phyloP scores from a whole-genome alignment of 768 basidiomycete genomes.

The Chalciporus sphaerocephalus region DNA sequence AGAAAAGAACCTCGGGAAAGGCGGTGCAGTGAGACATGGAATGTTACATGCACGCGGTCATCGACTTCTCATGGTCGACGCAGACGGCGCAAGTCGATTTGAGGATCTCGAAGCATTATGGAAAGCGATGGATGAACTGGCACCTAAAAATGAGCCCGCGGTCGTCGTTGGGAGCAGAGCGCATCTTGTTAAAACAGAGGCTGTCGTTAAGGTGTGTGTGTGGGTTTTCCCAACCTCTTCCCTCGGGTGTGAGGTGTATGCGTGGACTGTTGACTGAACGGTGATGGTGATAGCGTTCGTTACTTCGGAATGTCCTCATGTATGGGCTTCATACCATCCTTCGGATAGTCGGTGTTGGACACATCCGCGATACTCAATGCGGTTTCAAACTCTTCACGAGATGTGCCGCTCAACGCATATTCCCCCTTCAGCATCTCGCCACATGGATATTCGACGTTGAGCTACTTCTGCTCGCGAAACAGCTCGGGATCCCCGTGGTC shows the following conservation, averaged over 20 bases:
- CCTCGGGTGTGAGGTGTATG: not conserved
- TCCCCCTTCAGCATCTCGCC: slow-evolving; percentile 80
- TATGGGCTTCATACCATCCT: slow-evolving; percentile 88
- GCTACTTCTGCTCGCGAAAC: slow-evolving; percentile 78
- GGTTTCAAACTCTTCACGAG: slow-evolving; percentile 97
- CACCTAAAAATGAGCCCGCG: slow-evolving; percentile 45
- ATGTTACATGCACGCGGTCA: slow-evolving; percentile 77
- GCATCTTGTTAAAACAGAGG: slow-evolving; percentile 87
- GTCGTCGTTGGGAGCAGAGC: slow-evolving; percentile 87
- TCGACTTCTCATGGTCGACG: slow-evolving; percentile 86
- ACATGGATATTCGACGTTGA: slow-evolving; percentile 99
- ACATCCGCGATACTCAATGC: slow-evolving; percentile 93
- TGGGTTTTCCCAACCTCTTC: too few relatives aligned
- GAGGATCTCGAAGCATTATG: slow-evolving; percentile 79
- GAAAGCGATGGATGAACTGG: slow-evolving; percentile 63
- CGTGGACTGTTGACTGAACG: not conserved
- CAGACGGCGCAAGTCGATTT: slow-evolving; percentile 90
- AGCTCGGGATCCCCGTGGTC: slow-evolving; percentile 68
- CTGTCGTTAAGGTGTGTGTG: slow-evolving; percentile 81
- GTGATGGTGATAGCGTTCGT: slow-evolving; percentile 58
- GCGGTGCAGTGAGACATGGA: slow-evolving; percentile 89
- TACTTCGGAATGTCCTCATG: slow-evolving; percentile 90
- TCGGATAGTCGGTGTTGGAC: slow-evolving; percentile 82
- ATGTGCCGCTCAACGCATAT: slow-evolving; percentile 72
- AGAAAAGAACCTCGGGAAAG: slow-evolving; percentile 83